phyloP scores from a whole-genome alignment of 495 filamentous ascomycete genomes.

The Neurospora sp. region DNA sequence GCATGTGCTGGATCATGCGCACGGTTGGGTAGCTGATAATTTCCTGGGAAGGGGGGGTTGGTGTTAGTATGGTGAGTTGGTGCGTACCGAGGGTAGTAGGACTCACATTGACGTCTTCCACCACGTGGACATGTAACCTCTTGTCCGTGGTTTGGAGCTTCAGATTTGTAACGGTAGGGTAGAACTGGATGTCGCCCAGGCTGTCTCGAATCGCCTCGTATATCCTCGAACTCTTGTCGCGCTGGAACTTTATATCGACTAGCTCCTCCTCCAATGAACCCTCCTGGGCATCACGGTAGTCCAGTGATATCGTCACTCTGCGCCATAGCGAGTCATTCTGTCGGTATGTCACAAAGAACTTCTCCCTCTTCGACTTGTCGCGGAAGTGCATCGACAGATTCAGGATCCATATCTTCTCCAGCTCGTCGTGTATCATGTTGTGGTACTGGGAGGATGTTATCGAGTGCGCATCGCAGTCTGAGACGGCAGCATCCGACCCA shows the following conservation, averaged over 20 bases:
- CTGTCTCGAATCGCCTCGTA: slow-evolving; percentile 95
- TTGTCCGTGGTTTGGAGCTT: slow-evolving; percentile 87
- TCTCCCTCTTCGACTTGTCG: slow-evolving; percentile 87
- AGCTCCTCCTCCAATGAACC: slow-evolving; percentile 83
- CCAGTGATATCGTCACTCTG: slow-evolving; percentile 84
- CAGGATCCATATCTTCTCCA: slow-evolving; percentile 87
- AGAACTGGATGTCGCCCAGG: slow-evolving; percentile 85
- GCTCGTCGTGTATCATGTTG: slow-evolving; percentile 61
- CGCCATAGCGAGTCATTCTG: slow-evolving; percentile 67
- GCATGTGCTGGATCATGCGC: slow-evolving; percentile 64
- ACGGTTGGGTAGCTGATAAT: slow-evolving; percentile 80
- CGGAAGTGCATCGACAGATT: slow-evolving; percentile 99
- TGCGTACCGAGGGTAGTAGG: background rate
- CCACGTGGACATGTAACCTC: slow-evolving; percentile 90
- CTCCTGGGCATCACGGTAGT: slow-evolving; percentile 72
- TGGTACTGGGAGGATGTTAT: slow-evolving; percentile 43
- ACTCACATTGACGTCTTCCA: slow-evolving; percentile 78
- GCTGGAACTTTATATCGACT: slow-evolving; percentile 66
- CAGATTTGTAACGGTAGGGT: slow-evolving; percentile 89
- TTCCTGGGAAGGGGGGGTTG: slow-evolving; percentile 38
- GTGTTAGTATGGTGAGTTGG: slow-evolving; percentile 6
- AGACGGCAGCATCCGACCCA: slow-evolving; percentile 12
- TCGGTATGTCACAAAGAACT: slow-evolving; percentile 96
- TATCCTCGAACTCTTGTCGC: slow-evolving; percentile 89
- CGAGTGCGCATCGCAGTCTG: slow-evolving; percentile 30